These are phyloP conservation scores for Porphyridium purpureum DNA, from an alignment of 23 red algal genomes.

Conservation along the genomic window DNA sequence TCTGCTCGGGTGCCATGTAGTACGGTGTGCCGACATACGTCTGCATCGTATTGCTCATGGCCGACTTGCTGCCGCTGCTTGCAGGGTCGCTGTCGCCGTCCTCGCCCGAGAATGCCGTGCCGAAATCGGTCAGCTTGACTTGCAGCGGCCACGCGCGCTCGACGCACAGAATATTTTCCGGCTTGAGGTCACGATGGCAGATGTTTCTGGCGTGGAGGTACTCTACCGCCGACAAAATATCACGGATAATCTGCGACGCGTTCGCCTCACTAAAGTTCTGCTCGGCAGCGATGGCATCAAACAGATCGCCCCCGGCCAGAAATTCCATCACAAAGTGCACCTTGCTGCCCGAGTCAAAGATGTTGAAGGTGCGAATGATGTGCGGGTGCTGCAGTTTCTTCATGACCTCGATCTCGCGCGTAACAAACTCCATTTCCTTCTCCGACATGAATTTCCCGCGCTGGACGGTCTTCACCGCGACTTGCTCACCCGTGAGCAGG, in stretches of 20 bases:
- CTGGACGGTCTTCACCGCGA: slow-evolving; percentile 78
- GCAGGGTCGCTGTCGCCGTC: too few relatives aligned
- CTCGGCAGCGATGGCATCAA: slow-evolving; percentile 36
- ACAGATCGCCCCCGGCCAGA: slow-evolving; percentile 64
- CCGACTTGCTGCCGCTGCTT: too few relatives aligned
- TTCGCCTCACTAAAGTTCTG: slow-evolving; percentile 44
- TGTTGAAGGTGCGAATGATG: too few relatives aligned
- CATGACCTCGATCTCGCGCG: slow-evolving; percentile 33
- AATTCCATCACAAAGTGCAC: slow-evolving; percentile 80
- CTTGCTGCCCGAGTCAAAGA: slow-evolving; percentile 66
- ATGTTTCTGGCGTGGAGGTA: slow-evolving; percentile 69
- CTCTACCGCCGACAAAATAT: slow-evolving; percentile 52
- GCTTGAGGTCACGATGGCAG: slow-evolving; percentile 80
- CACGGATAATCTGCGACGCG: slow-evolving; percentile 53
- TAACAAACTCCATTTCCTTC: slow-evolving; percentile 53
- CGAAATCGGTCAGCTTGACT: neutral
- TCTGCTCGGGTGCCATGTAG: slow-evolving; percentile 72
- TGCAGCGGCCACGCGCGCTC: neutral
- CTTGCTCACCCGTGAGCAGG: slow-evolving; percentile 41
- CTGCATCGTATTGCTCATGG: too few relatives aligned
- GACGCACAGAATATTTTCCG: slow-evolving; percentile 19
- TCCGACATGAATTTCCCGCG: slow-evolving; percentile 33
- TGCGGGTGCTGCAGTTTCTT: too few relatives aligned
- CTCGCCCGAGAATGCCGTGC: slow-evolving; percentile 4
- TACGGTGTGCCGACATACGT: too few relatives aligned